A percentile compares a stretch with the other conserved stretches of the same genome.
These are phyloP conservation scores for Phyllosticta citribraziliensis DNA, from an alignment of 2,329 filamentous ascomycete genomes.

Conservation along the genomic window DNA sequence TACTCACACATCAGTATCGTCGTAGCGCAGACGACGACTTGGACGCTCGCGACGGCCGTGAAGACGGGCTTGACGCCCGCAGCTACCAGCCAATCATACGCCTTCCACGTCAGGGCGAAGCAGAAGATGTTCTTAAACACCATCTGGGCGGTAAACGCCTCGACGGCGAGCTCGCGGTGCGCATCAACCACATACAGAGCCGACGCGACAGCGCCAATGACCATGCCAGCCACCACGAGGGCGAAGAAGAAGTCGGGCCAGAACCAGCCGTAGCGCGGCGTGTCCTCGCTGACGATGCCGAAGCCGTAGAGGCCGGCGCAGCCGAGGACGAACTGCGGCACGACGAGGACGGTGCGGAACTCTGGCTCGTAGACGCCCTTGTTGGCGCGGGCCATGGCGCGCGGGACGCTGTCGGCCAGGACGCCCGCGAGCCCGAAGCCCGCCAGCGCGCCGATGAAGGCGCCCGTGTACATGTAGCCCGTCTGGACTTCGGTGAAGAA, in stretches of 20 bases:
- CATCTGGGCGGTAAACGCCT: conserved; percentile 80
- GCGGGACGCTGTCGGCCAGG: conserved; percentile 63
- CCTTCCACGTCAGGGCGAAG: conserved; percentile 73
- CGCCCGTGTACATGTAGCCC: conserved; percentile 78
- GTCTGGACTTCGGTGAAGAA: conserved; percentile 74
- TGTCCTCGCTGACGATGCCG: conserved; percentile 59
- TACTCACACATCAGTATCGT: conserved; percentile 72
- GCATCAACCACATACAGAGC: conserved; percentile 89
- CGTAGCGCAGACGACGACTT: conserved; percentile 64
- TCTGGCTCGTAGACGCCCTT: conserved; percentile 82
- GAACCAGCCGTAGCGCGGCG: conserved; percentile 55
- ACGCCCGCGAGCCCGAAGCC: conserved; percentile 69
- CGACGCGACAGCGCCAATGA: conserved; percentile 76
- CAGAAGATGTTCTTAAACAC: conserved; percentile 95
- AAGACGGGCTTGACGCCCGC: conserved; percentile 57
- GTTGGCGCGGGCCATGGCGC: conserved; percentile 62
- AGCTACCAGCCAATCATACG: conserved; percentile 69
- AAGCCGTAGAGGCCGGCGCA: conserved; percentile 77
- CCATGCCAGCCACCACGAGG: conserved; percentile 80
- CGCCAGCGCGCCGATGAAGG: conserved; percentile 71
- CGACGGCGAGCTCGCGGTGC: conserved; percentile 78
- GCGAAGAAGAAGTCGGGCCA: conserved; percentile 75
- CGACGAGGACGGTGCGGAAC: conserved; percentile 72
- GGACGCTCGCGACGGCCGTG: conserved; percentile 62
- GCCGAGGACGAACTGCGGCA: conserved; percentile 71